Evolutionary conservation across 2,329 filamentous ascomycete species (phyloP).

Genomic region (Diaporthe caulivora): DNA sequence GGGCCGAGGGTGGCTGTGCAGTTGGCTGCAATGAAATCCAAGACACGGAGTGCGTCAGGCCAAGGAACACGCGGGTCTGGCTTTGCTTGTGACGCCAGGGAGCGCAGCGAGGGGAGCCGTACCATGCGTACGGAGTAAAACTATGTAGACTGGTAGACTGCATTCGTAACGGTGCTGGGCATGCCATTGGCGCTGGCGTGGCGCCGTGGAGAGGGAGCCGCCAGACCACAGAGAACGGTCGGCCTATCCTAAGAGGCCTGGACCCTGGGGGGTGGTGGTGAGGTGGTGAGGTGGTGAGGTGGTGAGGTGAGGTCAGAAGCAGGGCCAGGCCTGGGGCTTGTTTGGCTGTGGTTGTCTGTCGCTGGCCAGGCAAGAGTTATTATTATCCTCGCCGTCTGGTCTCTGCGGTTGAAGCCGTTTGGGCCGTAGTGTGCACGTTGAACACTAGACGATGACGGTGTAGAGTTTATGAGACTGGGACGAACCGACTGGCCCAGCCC

Average conservation of each 20-base stretch:
- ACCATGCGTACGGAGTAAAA: too few species aligned
- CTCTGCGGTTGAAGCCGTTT: constrained; percentile 20
- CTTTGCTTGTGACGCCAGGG: constrained; percentile 16
- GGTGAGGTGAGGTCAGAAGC: not conserved
- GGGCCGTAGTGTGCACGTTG: not conserved
- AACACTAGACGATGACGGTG: constrained; percentile 17
- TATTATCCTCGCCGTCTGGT: constrained; percentile 31
- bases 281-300: too few species aligned
- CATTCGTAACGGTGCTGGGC: constrained; percentile 10
- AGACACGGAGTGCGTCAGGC: constrained; percentile 34
- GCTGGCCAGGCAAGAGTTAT: constrained; percentile 9
- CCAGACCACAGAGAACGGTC: not conserved
- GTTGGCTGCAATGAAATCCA: constrained; percentile 32
- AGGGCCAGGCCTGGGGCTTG: not conserved
- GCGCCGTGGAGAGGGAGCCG: constrained; percentile 27
- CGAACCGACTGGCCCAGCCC: not conserved
- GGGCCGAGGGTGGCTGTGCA: constrained; percentile 40
- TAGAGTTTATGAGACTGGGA: constrained; percentile 2
- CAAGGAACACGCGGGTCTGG: constrained; percentile 31
- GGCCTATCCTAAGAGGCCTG: constrained; percentile 3
- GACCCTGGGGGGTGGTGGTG: constrained; percentile 1
- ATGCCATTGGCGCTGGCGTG: constrained; percentile 32
- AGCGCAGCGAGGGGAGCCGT: not conserved
- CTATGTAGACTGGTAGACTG: not conserved
- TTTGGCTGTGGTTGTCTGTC: constrained; percentile 25